Evolutionary conservation across 192 early-diverging fungal species (phyloP).

Genomic region (Lunasporangiospora selenospora): DNA sequence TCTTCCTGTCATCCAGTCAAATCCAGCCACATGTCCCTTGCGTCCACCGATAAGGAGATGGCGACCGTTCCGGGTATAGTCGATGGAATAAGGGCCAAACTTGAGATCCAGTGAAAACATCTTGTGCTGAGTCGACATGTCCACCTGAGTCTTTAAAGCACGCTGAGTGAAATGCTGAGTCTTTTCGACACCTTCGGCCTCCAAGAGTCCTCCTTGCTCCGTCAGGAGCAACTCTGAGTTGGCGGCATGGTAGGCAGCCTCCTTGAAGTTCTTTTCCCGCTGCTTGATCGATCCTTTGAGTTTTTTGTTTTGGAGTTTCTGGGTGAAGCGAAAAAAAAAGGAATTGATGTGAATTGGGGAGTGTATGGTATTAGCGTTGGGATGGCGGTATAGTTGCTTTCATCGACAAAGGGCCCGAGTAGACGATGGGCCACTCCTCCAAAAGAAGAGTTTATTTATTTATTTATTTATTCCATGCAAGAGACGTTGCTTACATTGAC

Average conservation of each 20-base stretch:
- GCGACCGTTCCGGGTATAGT: slow-evolving; percentile 90
- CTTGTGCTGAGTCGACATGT: slow-evolving; percentile 76
- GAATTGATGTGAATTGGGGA: too few species aligned
- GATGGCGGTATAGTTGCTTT: not conserved
- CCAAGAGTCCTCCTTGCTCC: slow-evolving; percentile 81
- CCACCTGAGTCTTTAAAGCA: slow-evolving; percentile 69
- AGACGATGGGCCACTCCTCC: too few species aligned
- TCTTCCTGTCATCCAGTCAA: slow-evolving; percentile 89
- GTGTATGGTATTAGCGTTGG: not conserved
- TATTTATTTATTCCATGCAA: not conserved
- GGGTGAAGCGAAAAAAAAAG: not conserved
- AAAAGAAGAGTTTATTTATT: not conserved
- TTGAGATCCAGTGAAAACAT: slow-evolving; percentile 52
- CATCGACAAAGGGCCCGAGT: too few species aligned
- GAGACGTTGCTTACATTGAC: slow-evolving; percentile 12
- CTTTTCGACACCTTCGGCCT: slow-evolving; percentile 89
- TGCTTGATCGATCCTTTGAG: slow-evolving; percentile 68
- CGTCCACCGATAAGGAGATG: slow-evolving; percentile 77
- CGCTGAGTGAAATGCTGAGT: slow-evolving; percentile 87
- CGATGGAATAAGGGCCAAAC: slow-evolving; percentile 88
- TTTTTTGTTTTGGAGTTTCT: slow-evolving; percentile 75
- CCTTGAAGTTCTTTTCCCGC: slow-evolving; percentile 64
- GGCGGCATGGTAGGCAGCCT: slow-evolving; percentile 76
- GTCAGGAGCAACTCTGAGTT: slow-evolving; percentile 80
- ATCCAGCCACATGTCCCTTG: slow-evolving; percentile 88